These are phyloP conservation scores for Cladophialophora bantiana DNA, from an alignment of 2,329 filamentous ascomycete species.

Conservation along the genomic window DNA sequence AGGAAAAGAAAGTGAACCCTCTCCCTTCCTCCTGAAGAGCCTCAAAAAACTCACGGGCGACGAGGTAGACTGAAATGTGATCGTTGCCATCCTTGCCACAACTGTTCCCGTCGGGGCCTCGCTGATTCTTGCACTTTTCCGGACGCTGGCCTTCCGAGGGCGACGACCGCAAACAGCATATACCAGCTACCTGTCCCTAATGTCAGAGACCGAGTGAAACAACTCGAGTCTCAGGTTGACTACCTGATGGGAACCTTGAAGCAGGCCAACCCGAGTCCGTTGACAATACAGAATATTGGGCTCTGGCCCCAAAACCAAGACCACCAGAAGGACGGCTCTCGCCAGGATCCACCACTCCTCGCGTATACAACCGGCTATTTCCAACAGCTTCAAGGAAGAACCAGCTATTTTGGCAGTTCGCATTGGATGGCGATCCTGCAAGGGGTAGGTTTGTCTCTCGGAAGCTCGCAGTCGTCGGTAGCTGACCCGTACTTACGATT, in stretches of 20 bases:
- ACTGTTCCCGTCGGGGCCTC: conserved; percentile 74
- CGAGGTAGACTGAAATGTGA: conserved; percentile 52
- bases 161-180: background rate
- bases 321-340: background rate
- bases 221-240: conserved; percentile 35
- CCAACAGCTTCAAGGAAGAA: conserved; percentile 49
- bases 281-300: background rate
- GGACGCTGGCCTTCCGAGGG: background rate
- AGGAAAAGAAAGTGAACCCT: conserved; percentile 25
- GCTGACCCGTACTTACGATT: conserved; percentile 15
- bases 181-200: conserved; percentile 5
- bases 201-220: conserved; percentile 32
- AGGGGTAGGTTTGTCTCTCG: conserved; percentile 3
- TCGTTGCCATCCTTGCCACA: conserved; percentile 50
- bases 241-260: conserved; percentile 25
- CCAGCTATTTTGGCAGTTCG: conserved; percentile 41
- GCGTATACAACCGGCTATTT: conserved; percentile 42
- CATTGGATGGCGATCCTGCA: conserved; percentile 22
- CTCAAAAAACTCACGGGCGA: conserved; percentile 40
- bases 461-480: background rate
- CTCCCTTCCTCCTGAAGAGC: background rate
- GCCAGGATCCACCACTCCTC: background rate
- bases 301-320: background rate
- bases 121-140: conserved; percentile 85
- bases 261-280: background rate